Conservation (phyloP, 148 eudicot genomes). For the Mesembryanthemum crystallinum region DNA sequence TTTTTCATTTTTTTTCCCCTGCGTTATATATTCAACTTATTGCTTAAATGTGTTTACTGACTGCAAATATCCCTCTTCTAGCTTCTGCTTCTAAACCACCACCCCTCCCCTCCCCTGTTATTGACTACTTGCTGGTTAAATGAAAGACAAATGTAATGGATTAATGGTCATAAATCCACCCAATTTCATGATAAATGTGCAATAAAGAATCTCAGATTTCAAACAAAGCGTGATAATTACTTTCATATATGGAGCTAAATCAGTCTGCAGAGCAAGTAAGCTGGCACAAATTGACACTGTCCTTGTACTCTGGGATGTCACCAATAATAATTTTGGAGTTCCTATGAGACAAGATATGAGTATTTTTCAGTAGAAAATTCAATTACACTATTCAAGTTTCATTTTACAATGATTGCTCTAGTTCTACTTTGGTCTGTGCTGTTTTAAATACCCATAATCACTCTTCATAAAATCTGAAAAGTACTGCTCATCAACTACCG, state of each 20-base stretch:
- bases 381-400: background rate
- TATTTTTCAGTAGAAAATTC: background rate
- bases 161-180: background rate
- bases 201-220: background rate
- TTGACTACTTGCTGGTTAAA: background rate
- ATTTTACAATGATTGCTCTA: no score
- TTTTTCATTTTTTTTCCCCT: background rate
- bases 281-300: background rate
- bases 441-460: no score
- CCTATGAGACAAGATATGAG: no score
- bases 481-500: no score
- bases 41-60: background rate
- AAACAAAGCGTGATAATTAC: background rate
- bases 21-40: background rate
- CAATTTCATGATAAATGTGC: background rate
- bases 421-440: no score
- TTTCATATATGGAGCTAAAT: background rate
- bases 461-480: no score
- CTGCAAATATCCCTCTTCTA: background rate
- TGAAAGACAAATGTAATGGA: background rate
- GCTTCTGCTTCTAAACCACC: background rate
- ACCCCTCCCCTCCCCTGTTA: background rate
- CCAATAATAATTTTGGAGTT: background rate
- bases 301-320: background rate
- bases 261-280: background rate